These are phyloP conservation scores for Hymenoscyphus linearis DNA, from an alignment of 2,329 filamentous ascomycete species.

Conservation along the genomic window DNA sequence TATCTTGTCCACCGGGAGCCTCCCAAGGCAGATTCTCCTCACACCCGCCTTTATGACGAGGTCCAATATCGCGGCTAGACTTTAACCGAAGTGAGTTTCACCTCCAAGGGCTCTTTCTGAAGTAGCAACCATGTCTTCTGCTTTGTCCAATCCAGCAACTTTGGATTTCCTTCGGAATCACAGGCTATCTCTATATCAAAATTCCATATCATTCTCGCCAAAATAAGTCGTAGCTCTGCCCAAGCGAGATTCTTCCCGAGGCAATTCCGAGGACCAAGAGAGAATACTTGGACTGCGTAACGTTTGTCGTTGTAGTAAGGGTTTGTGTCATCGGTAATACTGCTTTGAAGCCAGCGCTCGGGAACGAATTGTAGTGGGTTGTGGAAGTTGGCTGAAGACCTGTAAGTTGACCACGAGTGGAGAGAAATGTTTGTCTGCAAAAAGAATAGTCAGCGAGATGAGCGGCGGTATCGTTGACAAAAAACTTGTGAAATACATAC, in stretches of 20 bases:
- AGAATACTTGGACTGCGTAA: conserved; percentile 13
- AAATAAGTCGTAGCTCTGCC: neutral
- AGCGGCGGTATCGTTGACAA: no score
- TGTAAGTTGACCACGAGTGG: conserved; percentile 3
- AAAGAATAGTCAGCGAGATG: neutral
- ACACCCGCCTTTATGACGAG: no score
- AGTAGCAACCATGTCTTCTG: neutral
- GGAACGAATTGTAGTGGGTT: conserved; percentile 26
- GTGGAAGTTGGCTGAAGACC: conserved; percentile 8
- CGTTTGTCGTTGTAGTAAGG: conserved; percentile 8
- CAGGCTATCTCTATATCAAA: neutral
- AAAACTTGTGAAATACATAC: neutral
- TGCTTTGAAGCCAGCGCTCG: conserved; percentile 32
- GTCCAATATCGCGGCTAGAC: neutral
- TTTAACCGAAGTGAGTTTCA: neutral
- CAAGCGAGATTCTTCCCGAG: conserved; percentile 14
- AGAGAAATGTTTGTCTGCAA: neutral
- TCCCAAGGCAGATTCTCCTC: no score
- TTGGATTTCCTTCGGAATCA: neutral
- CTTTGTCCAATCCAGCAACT: neutral
- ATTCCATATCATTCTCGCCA: neutral
- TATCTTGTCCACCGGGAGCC: no score
- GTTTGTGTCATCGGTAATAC: neutral
- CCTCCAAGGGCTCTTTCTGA: neutral
- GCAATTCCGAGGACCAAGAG: conserved; percentile 13